Evolutionary conservation across 257 asterid genomes (phyloP).

Genomic region (Forsythia suspensa): DNA sequence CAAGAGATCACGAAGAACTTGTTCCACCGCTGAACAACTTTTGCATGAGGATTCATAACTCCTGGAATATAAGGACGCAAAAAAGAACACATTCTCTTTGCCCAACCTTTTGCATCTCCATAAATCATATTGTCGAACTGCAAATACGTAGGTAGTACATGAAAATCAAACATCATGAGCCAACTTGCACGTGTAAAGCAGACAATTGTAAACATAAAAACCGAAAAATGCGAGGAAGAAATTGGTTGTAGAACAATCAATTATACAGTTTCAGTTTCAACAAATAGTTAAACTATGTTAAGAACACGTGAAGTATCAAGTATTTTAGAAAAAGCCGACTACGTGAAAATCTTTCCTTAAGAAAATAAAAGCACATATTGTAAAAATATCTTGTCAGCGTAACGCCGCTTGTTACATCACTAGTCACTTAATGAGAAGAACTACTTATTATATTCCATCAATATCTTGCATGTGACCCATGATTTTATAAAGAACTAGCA

Average conservation of each 20-base stretch:
- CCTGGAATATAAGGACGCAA: constrained; percentile 54
- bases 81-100: constrained; percentile 44
- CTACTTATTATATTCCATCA: not conserved
- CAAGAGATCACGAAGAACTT: constrained; percentile 65
- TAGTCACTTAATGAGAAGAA: not conserved
- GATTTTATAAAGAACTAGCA: not conserved
- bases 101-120: constrained; percentile 56
- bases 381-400: not conserved
- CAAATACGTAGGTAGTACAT: constrained; percentile 17
- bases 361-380: not conserved
- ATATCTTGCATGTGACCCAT: not conserved
- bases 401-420: not conserved
- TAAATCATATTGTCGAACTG: constrained; percentile 44
- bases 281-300: not conserved
- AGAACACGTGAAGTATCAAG: not conserved
- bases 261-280: not conserved
- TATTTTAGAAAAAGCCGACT: not conserved
- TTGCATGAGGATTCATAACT: constrained; percentile 83
- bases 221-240: not conserved
- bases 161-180: constrained; percentile 14
- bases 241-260: not conserved
- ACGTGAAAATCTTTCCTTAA: not conserved
- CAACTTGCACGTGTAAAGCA: constrained; percentile 2
- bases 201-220: not conserved
- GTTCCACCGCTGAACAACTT: constrained; percentile 69